phyloP scores from a whole-genome alignment of 2,329 filamentous ascomycete genomes.

The Fusarium duplospermum region DNA sequence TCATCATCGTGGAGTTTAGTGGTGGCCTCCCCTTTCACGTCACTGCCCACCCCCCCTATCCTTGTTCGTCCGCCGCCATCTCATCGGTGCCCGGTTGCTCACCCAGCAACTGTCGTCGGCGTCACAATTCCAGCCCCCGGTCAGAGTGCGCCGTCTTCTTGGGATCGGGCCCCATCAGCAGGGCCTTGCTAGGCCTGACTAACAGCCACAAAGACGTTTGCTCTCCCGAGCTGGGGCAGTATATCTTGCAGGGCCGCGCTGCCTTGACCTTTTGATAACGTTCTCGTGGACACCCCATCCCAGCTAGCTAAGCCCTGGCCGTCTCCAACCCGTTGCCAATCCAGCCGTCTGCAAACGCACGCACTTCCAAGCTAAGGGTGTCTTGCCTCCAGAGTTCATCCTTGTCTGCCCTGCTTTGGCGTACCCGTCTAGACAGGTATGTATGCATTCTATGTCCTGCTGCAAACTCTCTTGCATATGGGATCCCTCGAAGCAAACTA shows the following conservation, averaged over 20 bases:
- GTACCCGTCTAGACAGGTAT: slow-evolving; percentile 19
- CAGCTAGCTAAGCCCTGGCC: slow-evolving; percentile 41
- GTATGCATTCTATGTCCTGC: slow-evolving; percentile 23
- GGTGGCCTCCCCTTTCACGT: slow-evolving; percentile 14
- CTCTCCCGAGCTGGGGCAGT: slow-evolving; percentile 28
- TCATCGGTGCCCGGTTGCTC: slow-evolving; percentile 24
- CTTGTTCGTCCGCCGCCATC: slow-evolving; percentile 18
- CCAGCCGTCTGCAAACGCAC: slow-evolving; percentile 29
- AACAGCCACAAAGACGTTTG: slow-evolving; percentile 31
- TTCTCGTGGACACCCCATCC: slow-evolving; percentile 40
- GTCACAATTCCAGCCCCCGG: slow-evolving; percentile 21
- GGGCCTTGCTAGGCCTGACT: slow-evolving; percentile 29
- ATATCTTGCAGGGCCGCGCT: slow-evolving; percentile 44
- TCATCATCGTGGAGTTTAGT: slow-evolving; percentile 5
- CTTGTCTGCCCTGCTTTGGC: slow-evolving; percentile 25
- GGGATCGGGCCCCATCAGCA: slow-evolving; percentile 30
- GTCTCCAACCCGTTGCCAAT: slow-evolving; percentile 35
- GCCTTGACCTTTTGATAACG: slow-evolving; percentile 35
- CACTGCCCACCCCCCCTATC: slow-evolving; percentile 9
- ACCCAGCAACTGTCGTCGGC: slow-evolving; percentile 12
- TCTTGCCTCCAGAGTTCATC: slow-evolving; percentile 35
- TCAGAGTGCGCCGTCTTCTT: slow-evolving; percentile 32
- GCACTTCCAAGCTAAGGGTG: slow-evolving; percentile 30
- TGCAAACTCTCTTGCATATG: slow-evolving; percentile 17
- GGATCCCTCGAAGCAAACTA: slow-evolving; percentile 28